Base-by-base conservation (phyloP, 306 rosid species). In the cucumber (Cucumis sativus) region DNA sequence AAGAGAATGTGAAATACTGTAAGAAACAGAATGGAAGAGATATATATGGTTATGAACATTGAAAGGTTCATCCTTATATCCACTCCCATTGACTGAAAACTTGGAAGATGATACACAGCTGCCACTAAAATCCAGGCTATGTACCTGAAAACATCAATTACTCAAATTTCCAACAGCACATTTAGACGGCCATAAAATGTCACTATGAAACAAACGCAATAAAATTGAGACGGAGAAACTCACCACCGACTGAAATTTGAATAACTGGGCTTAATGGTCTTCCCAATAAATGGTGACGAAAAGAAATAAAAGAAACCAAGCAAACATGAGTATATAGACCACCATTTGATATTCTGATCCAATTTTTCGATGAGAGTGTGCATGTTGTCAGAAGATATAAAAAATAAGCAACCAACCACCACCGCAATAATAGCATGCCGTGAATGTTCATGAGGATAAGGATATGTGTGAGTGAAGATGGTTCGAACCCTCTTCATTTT, bases 161-260 rank as follows among this genome's bases (percentile, higher is more conserved):
- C 82, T 52, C 79, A 80, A n/a, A 71, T 76, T 76, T 84, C 81
- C 40, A 16, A 82, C 74, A 77, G 63, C 61, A 6, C 47, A 20
- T 61, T 25, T 25, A 72, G 25, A 51, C 39, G 37, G 78, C 39
- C 59, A 78, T 15, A 57, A 49, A 39, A 12, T 78, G 79, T 80
- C 59, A 78, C 43, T 71, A 23, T 37, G 39, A 74, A 68, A 35
- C 30, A 33, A 41, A 78, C 58, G 51, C 21, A 10, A 60, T n/a
- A 65, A 28, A 62, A 63, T 63, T 16, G 40, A 35, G 18, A 45
- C 6, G 77, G 20, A 13, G 58, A 79, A 84, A 84, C 97, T 89
- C 85, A 92, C 99, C 99, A 95, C 79, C 97, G 89, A 83, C 97
- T 92, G 82, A 95, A 95, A 90, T 95, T 91, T 82, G 99, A 95